Percentiles rank a stretch among this genome's conserved stretches.
These are phyloP conservation scores for Fremontodendron californicum DNA, from an alignment of 345 rosid species.

Conservation along the genomic window DNA sequence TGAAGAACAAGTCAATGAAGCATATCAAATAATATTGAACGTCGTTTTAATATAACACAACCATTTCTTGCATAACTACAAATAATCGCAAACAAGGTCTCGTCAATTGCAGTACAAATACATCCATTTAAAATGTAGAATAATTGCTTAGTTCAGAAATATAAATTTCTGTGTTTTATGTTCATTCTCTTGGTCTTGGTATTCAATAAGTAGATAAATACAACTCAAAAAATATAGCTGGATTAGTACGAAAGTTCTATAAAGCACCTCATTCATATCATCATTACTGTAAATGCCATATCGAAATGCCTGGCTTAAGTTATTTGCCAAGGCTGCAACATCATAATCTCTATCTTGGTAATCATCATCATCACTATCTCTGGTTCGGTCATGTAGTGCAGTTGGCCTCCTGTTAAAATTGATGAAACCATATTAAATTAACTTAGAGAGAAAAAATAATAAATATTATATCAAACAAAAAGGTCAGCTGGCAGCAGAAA, in stretches of 20 bases:
- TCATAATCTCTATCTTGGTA: conserved; percentile 92
- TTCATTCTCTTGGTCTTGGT: background rate
- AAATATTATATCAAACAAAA: background rate
- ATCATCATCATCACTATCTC: conserved; percentile 92
- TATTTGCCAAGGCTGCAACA: conserved; percentile 86
- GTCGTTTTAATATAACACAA: background rate
- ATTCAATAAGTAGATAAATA: background rate
- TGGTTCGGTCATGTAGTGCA: conserved; percentile 64
- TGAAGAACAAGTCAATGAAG: background rate
- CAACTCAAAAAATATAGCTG: background rate
- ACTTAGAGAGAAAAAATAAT: background rate
- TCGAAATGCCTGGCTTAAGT: conserved; percentile 84
- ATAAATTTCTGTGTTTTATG: background rate
- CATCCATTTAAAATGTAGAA: background rate
- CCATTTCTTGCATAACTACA: background rate
- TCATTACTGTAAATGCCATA: conserved; percentile 80
- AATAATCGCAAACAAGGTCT: background rate
- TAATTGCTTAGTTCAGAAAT: background rate
- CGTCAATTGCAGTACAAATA: background rate
- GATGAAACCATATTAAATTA: conserved; percentile 16
- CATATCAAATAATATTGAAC: background rate
- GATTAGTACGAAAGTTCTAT: conserved; percentile 17
- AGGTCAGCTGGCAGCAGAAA: conserved; percentile 3
- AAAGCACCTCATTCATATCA: conserved; percentile 68
- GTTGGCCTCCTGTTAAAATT: conserved; percentile 71